Conservation (phyloP, 768 basidiomycete genomes). For the Podaxis sp. region DNA sequence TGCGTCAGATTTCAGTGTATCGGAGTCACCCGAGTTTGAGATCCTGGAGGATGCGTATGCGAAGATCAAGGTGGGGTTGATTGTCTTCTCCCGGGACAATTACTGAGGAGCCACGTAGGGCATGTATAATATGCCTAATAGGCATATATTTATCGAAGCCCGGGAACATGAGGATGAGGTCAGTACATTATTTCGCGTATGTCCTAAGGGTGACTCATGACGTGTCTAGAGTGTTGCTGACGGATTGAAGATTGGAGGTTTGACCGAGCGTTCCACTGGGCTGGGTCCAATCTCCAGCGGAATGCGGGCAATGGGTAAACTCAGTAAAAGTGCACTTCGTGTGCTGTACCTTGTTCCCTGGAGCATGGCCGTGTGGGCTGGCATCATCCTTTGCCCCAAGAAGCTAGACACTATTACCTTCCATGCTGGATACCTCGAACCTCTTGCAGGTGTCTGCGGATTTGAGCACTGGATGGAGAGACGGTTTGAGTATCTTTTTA, state of each 20-base stretch:
- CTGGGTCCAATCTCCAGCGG: not conserved
- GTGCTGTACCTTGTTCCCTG: constrained; percentile 42
- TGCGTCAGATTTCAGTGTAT: not conserved
- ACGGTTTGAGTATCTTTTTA: constrained; percentile 35
- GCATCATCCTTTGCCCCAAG: constrained; percentile 37
- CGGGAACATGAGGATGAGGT: not conserved
- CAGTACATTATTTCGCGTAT: not conserved
- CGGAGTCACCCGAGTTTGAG: not conserved
- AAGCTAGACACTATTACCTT: constrained; percentile 38
- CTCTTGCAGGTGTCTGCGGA: constrained; percentile 33
- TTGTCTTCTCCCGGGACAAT: no score
- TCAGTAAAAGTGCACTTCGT: constrained; percentile 16
- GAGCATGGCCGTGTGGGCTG: constrained; percentile 44
- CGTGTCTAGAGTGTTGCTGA: not conserved
- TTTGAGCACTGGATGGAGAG: constrained; percentile 42
- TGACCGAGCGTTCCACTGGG: not conserved
- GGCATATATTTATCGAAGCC: constrained; percentile 6
- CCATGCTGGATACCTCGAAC: constrained; percentile 30
- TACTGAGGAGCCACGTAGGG: no score
- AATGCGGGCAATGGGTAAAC: not conserved
- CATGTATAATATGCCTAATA: no score
- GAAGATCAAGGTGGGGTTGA: not conserved
- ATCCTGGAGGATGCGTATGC: not conserved
- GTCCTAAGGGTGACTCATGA: not conserved
- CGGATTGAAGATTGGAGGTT: not conserved